These are phyloP conservation scores for Castanospermum australe DNA, from an alignment of 306 rosid genomes.

Conservation along the genomic window DNA sequence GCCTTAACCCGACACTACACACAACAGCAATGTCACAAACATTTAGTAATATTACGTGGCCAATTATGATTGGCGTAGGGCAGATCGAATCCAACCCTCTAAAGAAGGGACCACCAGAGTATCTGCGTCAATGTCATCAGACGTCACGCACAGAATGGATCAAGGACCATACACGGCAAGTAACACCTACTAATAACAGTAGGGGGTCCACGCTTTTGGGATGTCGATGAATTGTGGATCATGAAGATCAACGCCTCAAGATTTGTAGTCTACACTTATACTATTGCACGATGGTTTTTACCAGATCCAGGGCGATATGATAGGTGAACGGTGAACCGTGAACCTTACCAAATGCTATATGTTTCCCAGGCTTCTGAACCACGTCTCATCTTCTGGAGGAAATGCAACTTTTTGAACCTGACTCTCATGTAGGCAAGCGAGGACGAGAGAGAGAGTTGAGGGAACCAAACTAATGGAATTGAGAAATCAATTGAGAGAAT, in stretches of 20 bases:
- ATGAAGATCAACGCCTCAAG: conserved; percentile 20
- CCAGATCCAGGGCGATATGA: conserved; percentile 24
- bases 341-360: neutral
- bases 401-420: conserved; percentile 14
- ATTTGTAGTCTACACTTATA: neutral
- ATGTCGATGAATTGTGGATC: conserved; percentile 24
- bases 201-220: neutral
- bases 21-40: conserved; percentile 30
- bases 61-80: neutral
- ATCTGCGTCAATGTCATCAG: conserved; percentile 49
- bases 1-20: conserved; percentile 58
- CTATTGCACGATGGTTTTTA: too few relatives aligned
- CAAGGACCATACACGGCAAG: conserved; percentile 48
- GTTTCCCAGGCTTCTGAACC: neutral
- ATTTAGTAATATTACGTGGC: conserved; percentile 47
- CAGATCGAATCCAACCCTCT: conserved; percentile 37
- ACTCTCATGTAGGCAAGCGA: neutral
- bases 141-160: conserved; percentile 45
- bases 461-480: neutral
- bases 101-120: conserved; percentile 48
- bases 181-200: neutral
- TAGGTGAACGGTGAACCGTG: neutral
- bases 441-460: neutral
- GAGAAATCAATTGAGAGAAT: too few relatives aligned
- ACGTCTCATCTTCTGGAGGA: neutral